A percentile compares a stretch with the other conserved stretches of the same genome.
These are phyloP conservation scores for Fusarium sp. DNA, from an alignment of 2,329 filamentous ascomycete genomes.

Conservation along the genomic window DNA sequence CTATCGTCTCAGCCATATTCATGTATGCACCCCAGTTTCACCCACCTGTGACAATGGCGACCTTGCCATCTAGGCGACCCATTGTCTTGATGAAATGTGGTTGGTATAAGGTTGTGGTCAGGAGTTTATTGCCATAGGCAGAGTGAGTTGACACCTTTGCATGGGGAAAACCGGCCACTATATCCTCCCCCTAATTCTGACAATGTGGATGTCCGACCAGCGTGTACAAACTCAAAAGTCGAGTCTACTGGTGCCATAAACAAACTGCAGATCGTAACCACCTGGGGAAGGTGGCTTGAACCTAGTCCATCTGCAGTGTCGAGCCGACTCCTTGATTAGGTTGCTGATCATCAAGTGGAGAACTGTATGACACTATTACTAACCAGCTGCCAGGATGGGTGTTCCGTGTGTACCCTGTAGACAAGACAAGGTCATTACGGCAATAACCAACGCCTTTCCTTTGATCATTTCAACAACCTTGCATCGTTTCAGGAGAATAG, in stretches of 20 bases:
- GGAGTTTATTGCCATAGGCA: too few relatives aligned
- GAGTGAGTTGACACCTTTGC: too few relatives aligned
- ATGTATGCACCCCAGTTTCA: rapidly evolving
- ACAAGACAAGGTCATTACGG: not conserved
- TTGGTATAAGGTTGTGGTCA: too few relatives aligned
- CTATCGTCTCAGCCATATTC: not conserved
- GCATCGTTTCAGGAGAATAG: too few relatives aligned
- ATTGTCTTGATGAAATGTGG: not conserved
- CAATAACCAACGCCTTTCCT: not conserved
- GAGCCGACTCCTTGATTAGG: constrained; percentile 10
- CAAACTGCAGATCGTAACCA: constrained; percentile 4
- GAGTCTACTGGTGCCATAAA: not conserved
- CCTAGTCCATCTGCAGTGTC: not conserved
- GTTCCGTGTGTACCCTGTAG: not conserved
- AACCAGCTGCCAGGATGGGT: not conserved
- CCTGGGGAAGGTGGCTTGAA: constrained; percentile 6
- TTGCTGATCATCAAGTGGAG: constrained; percentile 16
- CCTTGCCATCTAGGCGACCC: constrained; percentile 25
- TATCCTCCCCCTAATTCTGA: not conserved
- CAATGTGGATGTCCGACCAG: not conserved
- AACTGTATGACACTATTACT: constrained; percentile 7
- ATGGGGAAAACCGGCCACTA: not conserved
- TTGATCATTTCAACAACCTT: not conserved
- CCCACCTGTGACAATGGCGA: constrained; percentile 26
- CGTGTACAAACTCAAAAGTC: not conserved